These are phyloP conservation scores for Neonectria sp. DNA, from an alignment of 2,329 filamentous ascomycete genomes.

Conservation along the genomic window DNA sequence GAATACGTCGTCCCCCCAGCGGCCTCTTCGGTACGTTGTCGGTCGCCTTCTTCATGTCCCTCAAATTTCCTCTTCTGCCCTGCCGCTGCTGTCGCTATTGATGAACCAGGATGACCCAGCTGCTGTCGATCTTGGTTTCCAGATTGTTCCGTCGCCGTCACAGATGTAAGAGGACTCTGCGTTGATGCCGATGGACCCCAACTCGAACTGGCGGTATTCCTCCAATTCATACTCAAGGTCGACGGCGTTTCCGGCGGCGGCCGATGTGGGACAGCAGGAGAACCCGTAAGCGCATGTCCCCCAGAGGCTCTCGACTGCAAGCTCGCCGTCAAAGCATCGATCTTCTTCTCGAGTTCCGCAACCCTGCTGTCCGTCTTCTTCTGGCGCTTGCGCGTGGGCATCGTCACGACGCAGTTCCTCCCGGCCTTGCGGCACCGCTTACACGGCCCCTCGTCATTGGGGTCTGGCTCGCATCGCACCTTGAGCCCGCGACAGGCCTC, in stretches of 20 bases:
- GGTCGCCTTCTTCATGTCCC: conserved; percentile 35
- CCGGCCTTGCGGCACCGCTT: conserved; percentile 85
- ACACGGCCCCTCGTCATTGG: conserved; percentile 75
- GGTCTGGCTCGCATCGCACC: conserved; percentile 88
- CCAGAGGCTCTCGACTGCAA: conserved; percentile 70
- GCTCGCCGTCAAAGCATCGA: conserved; percentile 88
- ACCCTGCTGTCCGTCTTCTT: conserved; percentile 94
- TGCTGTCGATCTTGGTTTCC: conserved; percentile 31
- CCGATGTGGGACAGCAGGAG: conserved; percentile 29
- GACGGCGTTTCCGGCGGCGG: conserved; percentile 18
- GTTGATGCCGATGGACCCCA: conserved; percentile 38
- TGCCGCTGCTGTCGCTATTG: conserved; percentile 31
- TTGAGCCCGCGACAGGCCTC: conserved; percentile 83
- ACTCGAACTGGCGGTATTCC: conserved; percentile 22
- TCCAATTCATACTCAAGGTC: conserved; percentile 27
- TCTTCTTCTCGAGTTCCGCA: conserved; percentile 92
- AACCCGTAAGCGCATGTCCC: conserved; percentile 30
- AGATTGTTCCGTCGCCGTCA: conserved; percentile 32
- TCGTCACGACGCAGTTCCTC: conserved; percentile 83
- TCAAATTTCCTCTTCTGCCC: conserved; percentile 54
- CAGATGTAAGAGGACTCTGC: conserved; percentile 29
- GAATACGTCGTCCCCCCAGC: conserved; percentile 33
- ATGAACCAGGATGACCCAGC: conserved; percentile 22
- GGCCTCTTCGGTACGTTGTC: conserved; percentile 32
- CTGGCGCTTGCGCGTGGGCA: conserved; percentile 82